Percentiles rank a stretch among this genome's conserved stretches.
Conservation (phyloP, 2,329 filamentous ascomycete genomes). For the Alternaria triticimaculans region DNA sequence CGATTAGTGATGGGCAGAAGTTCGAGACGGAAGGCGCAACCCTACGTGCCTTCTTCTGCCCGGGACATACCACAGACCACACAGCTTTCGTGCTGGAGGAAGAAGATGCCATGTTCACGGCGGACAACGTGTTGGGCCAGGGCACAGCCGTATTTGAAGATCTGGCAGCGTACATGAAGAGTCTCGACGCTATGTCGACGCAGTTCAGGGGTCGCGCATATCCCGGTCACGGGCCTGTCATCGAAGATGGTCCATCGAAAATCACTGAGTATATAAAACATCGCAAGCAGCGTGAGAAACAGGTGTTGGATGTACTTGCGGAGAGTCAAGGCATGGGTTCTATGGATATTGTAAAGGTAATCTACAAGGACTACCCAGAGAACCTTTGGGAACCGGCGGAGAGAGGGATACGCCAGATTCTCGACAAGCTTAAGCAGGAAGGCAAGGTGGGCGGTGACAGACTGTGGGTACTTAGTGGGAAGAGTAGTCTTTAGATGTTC, state of each 20-base stretch:
- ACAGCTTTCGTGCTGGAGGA: conserved; percentile 78
- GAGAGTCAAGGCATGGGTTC: conserved; percentile 64
- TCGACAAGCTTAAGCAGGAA: conserved; percentile 79
- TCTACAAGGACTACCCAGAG: conserved; percentile 82
- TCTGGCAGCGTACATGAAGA: conserved; percentile 70
- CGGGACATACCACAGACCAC: conserved; percentile 84
- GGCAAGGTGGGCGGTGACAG: conserved; percentile 63
- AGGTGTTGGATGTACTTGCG: conserved; percentile 45
- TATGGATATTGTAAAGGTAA: conserved; percentile 84
- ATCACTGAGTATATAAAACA: conserved; percentile 86
- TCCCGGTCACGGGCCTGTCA: conserved; percentile 83
- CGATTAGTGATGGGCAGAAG: conserved; percentile 64
- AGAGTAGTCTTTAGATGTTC: conserved; percentile 37
- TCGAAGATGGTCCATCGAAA: conserved; percentile 73
- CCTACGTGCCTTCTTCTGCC: conserved; percentile 69
- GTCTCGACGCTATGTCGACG: conserved; percentile 71
- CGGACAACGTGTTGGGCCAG: conserved; percentile 86
- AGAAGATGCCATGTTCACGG: conserved; percentile 84
- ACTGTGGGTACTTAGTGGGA: conserved; percentile 45
- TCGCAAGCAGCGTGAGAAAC: conserved; percentile 73
- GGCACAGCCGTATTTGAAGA: conserved; percentile 88
- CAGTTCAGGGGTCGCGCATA: conserved; percentile 75
- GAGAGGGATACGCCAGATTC: conserved; percentile 76
- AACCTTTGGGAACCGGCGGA: conserved; percentile 78
- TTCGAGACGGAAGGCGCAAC: conserved; percentile 69